Conservation (phyloP, 164 flowering plant species). For the Magnolia officinalis region DNA sequence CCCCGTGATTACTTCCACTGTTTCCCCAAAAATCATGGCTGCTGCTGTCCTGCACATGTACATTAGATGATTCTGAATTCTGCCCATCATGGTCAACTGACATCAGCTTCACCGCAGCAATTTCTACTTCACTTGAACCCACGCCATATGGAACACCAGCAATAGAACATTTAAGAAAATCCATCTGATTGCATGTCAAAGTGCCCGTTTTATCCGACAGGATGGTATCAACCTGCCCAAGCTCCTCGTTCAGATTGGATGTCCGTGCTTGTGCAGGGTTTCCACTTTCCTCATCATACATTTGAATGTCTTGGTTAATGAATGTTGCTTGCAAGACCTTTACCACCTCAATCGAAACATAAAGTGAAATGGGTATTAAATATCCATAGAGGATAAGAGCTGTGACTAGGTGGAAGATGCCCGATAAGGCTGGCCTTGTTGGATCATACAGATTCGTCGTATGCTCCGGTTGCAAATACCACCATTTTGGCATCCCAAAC, state of each 20-base stretch:
- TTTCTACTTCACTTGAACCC: conserved; percentile 68
- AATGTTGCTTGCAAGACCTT: conserved; percentile 76
- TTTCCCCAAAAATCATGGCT: conserved; percentile 22
- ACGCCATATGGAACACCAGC: conserved; percentile 75
- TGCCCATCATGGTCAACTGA: conserved; percentile 20
- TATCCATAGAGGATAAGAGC: conserved; percentile 70
- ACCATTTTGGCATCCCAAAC: conserved; percentile 47
- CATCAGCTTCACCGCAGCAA: conserved; percentile 52
- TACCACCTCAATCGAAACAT: conserved; percentile 81
- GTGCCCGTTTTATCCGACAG: conserved; percentile 92
- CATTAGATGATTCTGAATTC: conserved; percentile 8
- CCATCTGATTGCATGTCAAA: conserved; percentile 87
- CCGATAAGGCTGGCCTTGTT: conserved; percentile 43
- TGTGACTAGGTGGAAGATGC: conserved; percentile 65
- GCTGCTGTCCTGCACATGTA: conserved; percentile 9
- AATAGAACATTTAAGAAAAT: conserved; percentile 75
- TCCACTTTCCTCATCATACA: conserved; percentile 76
- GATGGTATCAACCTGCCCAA: conserved; percentile 83
- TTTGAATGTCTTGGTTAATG: conserved; percentile 65
- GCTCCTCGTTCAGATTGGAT: conserved; percentile 86
- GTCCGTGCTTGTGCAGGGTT: conserved; percentile 77
- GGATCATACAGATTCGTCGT: conserved; percentile 53
- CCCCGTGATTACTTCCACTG: conserved; percentile 28
- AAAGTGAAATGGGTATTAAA: conserved; percentile 76
- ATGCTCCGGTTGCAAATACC: conserved; percentile 72